Evolutionary conservation across 2,329 filamentous ascomycete species (phyloP), one percentile per base, ranked within the genome.

Genomic region (Alternaria brassicicola): DNA sequence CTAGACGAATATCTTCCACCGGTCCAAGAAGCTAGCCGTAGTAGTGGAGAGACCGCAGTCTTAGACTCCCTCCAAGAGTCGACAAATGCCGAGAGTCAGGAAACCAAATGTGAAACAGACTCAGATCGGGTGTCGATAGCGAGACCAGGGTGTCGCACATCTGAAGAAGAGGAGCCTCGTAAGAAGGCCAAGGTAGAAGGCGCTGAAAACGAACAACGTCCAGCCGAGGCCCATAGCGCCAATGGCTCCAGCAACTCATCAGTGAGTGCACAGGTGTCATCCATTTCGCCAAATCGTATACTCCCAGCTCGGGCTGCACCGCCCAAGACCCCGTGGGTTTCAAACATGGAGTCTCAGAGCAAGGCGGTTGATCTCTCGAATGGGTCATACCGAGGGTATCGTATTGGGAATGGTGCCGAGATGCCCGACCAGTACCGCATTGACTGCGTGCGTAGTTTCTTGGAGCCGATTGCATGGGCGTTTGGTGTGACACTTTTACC

Each of bases 361-460:
- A 72, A 64, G 46, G 54, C 68, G 23, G 51, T 53, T 26, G 70
- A 76, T 55, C 53, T 69, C 13, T 72, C 73, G 19, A 67, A 68
- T 26, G 76, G 76, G 13, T 74, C 71, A 56, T 89, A 89, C 72
- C 85, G 82, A 42, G 86, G 86, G 28, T 82, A 84, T 41, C 85
- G 86, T 23, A 82, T 83, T n/a, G 82, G 81, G 8, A 81, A 83
- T 33, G 86, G 85, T 17, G 70, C 77, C 28, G 82, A 86, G 43
- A 87, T 88, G 84, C 86, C 86, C 15, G 83, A 85, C 47, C 79
- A 81, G 25, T 82, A 84, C 60, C 84, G 86, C 28, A 79, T 83
- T 23, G 84, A 88, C 19, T 82, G 82, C 28, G 77, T 88, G 36
- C 79, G 81, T 47, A 79, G 81, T 13, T 83, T 89, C 61, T 73